These are phyloP conservation scores for Phytophthora sansomeana DNA, from an alignment of 352 stramenopile genomes.

Conservation along the genomic window DNA sequence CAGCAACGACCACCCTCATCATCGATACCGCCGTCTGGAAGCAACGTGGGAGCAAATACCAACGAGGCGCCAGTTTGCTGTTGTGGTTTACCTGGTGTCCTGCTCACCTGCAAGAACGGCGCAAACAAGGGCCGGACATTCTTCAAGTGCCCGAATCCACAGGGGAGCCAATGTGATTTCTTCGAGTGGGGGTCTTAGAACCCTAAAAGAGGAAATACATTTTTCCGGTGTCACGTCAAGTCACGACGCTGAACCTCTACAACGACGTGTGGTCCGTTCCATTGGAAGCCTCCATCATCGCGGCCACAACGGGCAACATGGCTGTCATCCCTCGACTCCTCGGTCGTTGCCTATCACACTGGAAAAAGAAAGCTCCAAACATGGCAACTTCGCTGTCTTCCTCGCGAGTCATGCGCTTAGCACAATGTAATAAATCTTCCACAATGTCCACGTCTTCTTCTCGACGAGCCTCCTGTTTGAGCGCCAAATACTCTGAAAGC, in stretches of 20 bases:
- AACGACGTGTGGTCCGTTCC: constrained; percentile 42
- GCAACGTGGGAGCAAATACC: neutral
- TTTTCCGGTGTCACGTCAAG: neutral
- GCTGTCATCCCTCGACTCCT: constrained; percentile 35
- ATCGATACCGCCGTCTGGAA: constrained; percentile 7
- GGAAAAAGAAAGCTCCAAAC: constrained; percentile 72
- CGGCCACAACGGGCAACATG: constrained; percentile 67
- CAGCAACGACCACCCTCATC: constrained; percentile 1
- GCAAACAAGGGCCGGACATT: constrained; percentile 93
- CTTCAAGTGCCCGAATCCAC: constrained; percentile 91
- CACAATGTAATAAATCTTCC: constrained; percentile 61
- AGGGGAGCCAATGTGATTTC: constrained; percentile 89
- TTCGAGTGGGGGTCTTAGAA: constrained; percentile 91
- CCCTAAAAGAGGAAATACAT: constrained; percentile 17
- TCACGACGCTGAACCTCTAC: constrained; percentile 3
- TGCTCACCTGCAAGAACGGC: constrained; percentile 75
- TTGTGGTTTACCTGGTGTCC: constrained; percentile 50
- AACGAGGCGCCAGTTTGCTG: constrained; percentile 42
- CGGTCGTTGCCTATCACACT: constrained; percentile 39
- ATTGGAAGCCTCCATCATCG: constrained; percentile 60
- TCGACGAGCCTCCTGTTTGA: constrained; percentile 48
- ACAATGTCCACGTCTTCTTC: constrained; percentile 49
- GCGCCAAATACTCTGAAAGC: constrained; percentile 64
- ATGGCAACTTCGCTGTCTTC: constrained; percentile 67
- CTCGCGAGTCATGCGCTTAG: constrained; percentile 46